Evolutionary conservation across 176 grass and related monocot genomes (phyloP).

Genomic region (Rhynchospora pubera): DNA sequence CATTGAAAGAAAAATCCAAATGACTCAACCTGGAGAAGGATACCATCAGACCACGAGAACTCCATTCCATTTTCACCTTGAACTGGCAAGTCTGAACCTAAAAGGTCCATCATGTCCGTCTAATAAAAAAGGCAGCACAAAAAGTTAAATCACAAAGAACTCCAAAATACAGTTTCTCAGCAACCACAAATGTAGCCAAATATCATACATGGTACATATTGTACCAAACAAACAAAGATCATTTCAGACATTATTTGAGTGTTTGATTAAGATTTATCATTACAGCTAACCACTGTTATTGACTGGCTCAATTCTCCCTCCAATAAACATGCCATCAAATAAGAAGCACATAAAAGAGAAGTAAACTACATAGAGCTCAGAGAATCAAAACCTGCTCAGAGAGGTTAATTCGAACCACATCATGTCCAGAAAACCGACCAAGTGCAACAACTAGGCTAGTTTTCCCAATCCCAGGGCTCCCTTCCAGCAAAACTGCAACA

Average conservation of each 20-base stretch:
- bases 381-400: conserved; percentile 59
- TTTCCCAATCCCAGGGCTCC: conserved; percentile 95
- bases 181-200: not conserved
- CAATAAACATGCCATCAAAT: not conserved
- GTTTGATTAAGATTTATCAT: not conserved
- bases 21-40: conserved; percentile 66
- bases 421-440: conserved; percentile 67
- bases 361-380: not conserved
- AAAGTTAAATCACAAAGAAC: not conserved
- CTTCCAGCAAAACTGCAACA: conserved; percentile 71
- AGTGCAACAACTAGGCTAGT: conserved; percentile 82
- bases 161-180: not conserved
- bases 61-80: conserved; percentile 67
- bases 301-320: not conserved
- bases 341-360: not conserved
- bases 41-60: conserved; percentile 96
- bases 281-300: not conserved
- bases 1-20: not conserved
- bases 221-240: not conserved
- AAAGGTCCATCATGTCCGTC: conserved; percentile 99
- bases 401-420: conserved; percentile 85
- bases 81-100: conserved; percentile 83
- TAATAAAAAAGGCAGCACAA: conserved; percentile 5
- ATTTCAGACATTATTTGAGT: not conserved
- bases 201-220: not conserved